Evolutionary conservation across 768 basidiomycete species (phyloP).

Genomic region (Tylopilus sp.): DNA sequence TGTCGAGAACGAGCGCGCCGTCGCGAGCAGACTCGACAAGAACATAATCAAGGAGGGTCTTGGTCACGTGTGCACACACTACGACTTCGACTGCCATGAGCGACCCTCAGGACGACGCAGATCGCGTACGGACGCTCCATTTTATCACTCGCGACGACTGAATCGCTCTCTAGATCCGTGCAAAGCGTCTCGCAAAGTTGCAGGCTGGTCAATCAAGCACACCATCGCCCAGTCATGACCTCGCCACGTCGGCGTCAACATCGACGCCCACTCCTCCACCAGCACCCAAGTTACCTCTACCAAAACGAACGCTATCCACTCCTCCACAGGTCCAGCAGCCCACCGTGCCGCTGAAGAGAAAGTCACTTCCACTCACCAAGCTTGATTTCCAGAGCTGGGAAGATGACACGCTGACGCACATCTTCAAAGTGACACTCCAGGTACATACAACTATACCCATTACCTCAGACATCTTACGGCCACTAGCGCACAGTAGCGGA

Average conservation of each 20-base stretch:
- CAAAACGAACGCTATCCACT: constrained; percentile 27
- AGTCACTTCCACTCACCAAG: constrained; percentile 35
- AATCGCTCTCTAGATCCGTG: constrained; percentile 61
- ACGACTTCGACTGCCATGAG: constrained; percentile 23
- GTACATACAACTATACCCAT: constrained; percentile 44
- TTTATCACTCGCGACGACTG: not conserved
- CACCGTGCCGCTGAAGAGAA: constrained; percentile 48
- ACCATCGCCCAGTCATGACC: constrained; percentile 27
- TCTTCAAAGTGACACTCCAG: constrained; percentile 78
- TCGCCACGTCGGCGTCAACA: not conserved
- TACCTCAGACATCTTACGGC: constrained; percentile 8
- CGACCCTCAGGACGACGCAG: constrained; percentile 73
- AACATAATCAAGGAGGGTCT: constrained; percentile 26
- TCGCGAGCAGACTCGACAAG: constrained; percentile 17
- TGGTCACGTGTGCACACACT: constrained; percentile 15
- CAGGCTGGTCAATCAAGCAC: constrained; percentile 44
- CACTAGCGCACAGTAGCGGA: constrained; percentile 56
- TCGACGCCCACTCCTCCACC: constrained; percentile 27
- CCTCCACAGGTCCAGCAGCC: constrained; percentile 23
- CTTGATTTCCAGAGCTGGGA: constrained; percentile 70
- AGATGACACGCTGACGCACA: constrained; percentile 57
- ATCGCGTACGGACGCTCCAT: constrained; percentile 49
- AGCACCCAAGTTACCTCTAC: constrained; percentile 33
- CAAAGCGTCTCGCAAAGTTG: constrained; percentile 88
- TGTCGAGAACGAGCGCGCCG: constrained; percentile 54